Evolutionary conservation across 805 yeast genomes (phyloP).

Genomic region (Hyphopichia homilentoma): DNA sequence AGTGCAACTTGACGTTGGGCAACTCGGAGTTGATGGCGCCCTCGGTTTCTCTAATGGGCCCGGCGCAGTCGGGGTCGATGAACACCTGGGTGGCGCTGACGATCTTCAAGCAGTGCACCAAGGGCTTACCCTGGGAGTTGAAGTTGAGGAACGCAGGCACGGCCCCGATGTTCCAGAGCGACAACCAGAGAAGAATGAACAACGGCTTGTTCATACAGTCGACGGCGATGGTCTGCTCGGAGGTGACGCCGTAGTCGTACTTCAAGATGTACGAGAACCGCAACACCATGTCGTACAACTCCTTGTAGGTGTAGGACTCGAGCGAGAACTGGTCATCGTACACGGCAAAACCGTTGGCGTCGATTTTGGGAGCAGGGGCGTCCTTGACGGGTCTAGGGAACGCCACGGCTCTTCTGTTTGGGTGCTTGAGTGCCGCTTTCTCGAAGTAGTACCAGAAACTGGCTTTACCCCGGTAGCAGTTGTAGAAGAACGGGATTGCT

Average conservation of each 20-base stretch:
- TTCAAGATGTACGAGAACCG: constrained; percentile 63
- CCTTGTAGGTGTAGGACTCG: constrained; percentile 64
- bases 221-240: constrained; percentile 68
- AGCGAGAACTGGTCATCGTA: constrained; percentile 55
- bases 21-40: constrained; percentile 29
- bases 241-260: constrained; percentile 57
- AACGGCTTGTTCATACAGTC: constrained; percentile 82
- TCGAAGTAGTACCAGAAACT: constrained; percentile 74
- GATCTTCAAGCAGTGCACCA: constrained; percentile 74
- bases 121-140: constrained; percentile 67
- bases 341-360: constrained; percentile 34
- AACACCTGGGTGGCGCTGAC: constrained; percentile 64
- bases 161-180: constrained; percentile 90
- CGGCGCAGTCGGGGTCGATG: constrained; percentile 67
- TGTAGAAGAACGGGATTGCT: constrained; percentile 40
- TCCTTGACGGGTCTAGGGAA: constrained; percentile 49
- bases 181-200: constrained; percentile 75
- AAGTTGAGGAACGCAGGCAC: constrained; percentile 83
- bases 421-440: constrained; percentile 43
- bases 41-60: constrained; percentile 49
- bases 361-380: constrained; percentile 20
- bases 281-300: constrained; percentile 63
- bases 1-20: constrained; percentile 40
- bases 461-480: constrained; percentile 37
- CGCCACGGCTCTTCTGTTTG: constrained; percentile 56